Evolutionary conservation across 1,284 basidiomycete genomes (phyloP).

Genomic region (Salmacisia buchloeana): DNA sequence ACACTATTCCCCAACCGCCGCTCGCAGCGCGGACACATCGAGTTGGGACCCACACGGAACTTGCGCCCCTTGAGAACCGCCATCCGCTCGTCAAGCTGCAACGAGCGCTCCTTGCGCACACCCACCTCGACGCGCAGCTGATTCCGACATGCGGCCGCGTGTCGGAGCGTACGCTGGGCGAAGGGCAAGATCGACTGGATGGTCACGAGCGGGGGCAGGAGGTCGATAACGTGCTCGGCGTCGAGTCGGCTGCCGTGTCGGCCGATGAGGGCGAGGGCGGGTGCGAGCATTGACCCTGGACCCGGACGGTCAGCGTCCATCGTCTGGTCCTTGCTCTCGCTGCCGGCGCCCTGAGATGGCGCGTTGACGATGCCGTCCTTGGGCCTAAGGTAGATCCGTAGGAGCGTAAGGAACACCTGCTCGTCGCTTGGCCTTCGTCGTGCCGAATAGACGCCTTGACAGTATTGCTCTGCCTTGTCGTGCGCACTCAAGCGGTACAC

Average conservation of each 20-base stretch:
- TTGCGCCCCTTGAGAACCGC: slow-evolving; percentile 70
- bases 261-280: slow-evolving; percentile 76
- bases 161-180: slow-evolving; percentile 31
- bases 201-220: slow-evolving; percentile 80
- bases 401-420: slow-evolving; percentile 72
- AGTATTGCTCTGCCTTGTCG: slow-evolving; percentile 70
- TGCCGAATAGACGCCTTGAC: slow-evolving; percentile 26
- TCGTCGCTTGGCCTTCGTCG: slow-evolving; percentile 14
- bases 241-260: slow-evolving; percentile 77
- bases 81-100: slow-evolving; percentile 66
- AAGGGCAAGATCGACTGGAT: slow-evolving; percentile 74
- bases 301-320: no score
- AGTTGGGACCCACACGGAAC: slow-evolving; percentile 79
- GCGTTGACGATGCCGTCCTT: slow-evolving; percentile 13
- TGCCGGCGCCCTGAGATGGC: not conserved
- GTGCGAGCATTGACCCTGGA: slow-evolving; percentile 47
- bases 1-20: slow-evolving; percentile 81
- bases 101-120: slow-evolving; percentile 65
- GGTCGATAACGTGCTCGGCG: slow-evolving; percentile 68
- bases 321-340: not conserved
- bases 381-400: slow-evolving; percentile 80
- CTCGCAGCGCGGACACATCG: slow-evolving; percentile 87
- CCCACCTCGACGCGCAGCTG: slow-evolving; percentile 57
- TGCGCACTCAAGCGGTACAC: slow-evolving; percentile 78
- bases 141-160: slow-evolving; percentile 21